These are phyloP conservation scores for Metschnikowia aberdeeniae DNA, from an alignment of 805 yeast species.

Conservation along the genomic window DNA sequence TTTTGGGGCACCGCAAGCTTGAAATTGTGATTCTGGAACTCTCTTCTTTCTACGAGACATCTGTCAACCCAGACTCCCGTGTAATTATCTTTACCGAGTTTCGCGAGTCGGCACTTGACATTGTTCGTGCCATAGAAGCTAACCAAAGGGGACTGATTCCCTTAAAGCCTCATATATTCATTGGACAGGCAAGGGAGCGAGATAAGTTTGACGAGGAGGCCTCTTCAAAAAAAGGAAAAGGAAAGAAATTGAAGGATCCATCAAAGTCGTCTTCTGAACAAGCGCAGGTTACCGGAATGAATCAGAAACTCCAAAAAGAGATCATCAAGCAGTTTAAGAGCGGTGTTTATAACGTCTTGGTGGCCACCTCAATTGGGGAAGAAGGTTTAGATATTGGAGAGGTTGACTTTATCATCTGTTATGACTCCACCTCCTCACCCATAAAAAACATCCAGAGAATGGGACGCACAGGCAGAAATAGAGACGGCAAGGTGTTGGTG, in stretches of 20 bases:
- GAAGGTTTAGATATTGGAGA: conserved; percentile 99
- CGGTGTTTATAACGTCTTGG: conserved; percentile 74
- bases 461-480: conserved; percentile 97
- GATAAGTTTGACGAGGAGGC: conserved; percentile 61
- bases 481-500: conserved; percentile 79
- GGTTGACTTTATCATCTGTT: conserved; percentile 89
- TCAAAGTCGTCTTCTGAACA: conserved; percentile 72
- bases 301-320: conserved; percentile 80
- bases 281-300: conserved; percentile 84
- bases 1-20: conserved; percentile 70
- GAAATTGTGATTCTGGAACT: conserved; percentile 56
- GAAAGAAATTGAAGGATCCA: conserved; percentile 42
- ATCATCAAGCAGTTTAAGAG: conserved; percentile 67
- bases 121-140: conserved; percentile 63
- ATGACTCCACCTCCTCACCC: conserved; percentile 90
- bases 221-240: conserved; percentile 40
- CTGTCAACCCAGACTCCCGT: conserved; percentile 50
- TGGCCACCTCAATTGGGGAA: conserved; percentile 97
- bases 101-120: conserved; percentile 86
- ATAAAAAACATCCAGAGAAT: conserved; percentile 90
- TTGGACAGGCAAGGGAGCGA: conserved; percentile 83
- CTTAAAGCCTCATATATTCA: conserved; percentile 75
- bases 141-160: conserved; percentile 36
- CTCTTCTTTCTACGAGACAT: conserved; percentile 45
- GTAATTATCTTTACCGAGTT: conserved; percentile 86